Base-by-base conservation (phyloP, 331 rosid genomes). In the Malus hybrid region DNA sequence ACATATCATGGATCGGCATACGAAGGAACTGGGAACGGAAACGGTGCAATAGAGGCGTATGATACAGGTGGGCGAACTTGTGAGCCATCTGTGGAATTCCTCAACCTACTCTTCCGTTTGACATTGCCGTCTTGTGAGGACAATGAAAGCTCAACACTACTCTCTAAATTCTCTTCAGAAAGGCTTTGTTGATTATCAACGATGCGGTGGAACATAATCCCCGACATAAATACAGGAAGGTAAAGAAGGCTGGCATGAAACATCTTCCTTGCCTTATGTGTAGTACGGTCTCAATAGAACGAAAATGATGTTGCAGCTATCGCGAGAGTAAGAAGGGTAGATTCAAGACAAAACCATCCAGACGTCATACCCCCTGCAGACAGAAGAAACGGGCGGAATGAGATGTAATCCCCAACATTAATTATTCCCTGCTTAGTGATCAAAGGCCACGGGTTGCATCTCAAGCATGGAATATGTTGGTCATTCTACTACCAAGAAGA, bases 331-430 rank as follows among this genome's bases (percentile, higher is more conserved):
- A 93, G 96, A 73, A 61, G 75, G 5, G 91, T 81, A n/a, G 98
- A 90, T 85, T 93, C 98, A 1, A 90, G 86, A 72, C 91, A 90
- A 81, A 93, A 93, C 98, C 98, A 93, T 66, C 82, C 88, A 16
- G 98, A 91, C 75, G 97, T 77, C 80, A 93, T 52, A 19, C 96
- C 98, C 98, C 96, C 98, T 93, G 91, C 80, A 75, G 46, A 84
- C 54, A 83, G 66, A 72, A 20, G 59, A 77, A 22, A 22, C 2
- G 46, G 46, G 46, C 9, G 46, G 46, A 39, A 39, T 22, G 24
- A 22, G 24, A 22, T 22, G 24, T 22, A 22, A 22, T 22, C 24
- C 52, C 10, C 32, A 32, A 24, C 52, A 36, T 3, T n/a, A 20
- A 66, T 12, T 0, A 2, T 3, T 56, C 14, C 4, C 36, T 34